Base-by-base conservation (phyloP, 176 grass and related monocot genomes). In the Rhynchospora pubera region DNA sequence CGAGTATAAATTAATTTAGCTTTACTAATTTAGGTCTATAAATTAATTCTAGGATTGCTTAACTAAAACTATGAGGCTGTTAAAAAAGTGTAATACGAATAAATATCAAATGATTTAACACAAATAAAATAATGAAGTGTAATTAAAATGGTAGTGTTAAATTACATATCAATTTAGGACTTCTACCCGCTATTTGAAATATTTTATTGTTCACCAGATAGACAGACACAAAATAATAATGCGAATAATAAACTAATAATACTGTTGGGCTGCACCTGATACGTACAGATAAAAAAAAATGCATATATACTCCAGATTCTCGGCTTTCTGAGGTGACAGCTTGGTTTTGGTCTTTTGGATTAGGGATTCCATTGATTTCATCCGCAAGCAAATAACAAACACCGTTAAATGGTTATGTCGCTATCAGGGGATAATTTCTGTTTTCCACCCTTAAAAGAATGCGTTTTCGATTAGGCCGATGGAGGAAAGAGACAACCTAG, bases 331-430 rank as follows among this genome's bases (percentile, higher is more conserved):
- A 71, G 42, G 43, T 71, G 67, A 30, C 48, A 55, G 72, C 2
- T 76, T 16, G 23, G 23, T 53, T 76, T 30, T n/a, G n/a, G n/a
- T n/a, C n/a, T n/a, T n/a, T n/a, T 76, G 23, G 48, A 76, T 55
- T 30, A 45, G 12, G 12, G 5, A 16, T 51, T 76, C 5, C 46
- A 16, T 51, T 76, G 72, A 30, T 76, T 52, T 53, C 22, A 76
- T 75, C 71, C 6, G 26, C 72, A 55, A 76, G 48, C 72, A 55
- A 76, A 76, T 76, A 55, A 76, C 71, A 76, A 43, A 53, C 48
- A 55, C 4, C 0, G 23, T 76, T 76, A 55, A 48, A 5, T 57
- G 6, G 2, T 61, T 23, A 24, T 61, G 39, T 70, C 39, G n/a
- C 66, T 45, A 70, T 45, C 66, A 45, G 21, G 9, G 39, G 7